phyloP scores from a whole-genome alignment of 805 yeast species.

The Zygosaccharomyces siamensis region DNA sequence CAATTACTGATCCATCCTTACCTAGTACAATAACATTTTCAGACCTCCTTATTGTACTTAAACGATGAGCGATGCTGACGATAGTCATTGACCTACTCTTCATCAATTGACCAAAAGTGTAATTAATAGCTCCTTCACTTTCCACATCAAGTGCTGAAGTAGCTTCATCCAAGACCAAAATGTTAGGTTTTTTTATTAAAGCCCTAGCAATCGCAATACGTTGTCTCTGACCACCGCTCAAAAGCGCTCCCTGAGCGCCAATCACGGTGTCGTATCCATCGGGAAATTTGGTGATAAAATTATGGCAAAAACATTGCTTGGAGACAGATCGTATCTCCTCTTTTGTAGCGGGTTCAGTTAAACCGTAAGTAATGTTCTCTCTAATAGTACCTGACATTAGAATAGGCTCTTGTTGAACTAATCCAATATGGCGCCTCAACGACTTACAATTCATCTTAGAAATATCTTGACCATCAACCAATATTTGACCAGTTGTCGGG shows the following conservation, averaged over 20 bases:
- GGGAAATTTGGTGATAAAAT: constrained; percentile 57
- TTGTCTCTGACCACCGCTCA: constrained; percentile 95
- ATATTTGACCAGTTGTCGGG: constrained; percentile 43
- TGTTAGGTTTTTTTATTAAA: constrained; percentile 64
- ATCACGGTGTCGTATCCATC: constrained; percentile 61
- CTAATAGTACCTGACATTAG: constrained; percentile 75
- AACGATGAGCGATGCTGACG: constrained; percentile 88
- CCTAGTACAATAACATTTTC: constrained; percentile 81
- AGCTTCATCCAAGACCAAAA: constrained; percentile 77
- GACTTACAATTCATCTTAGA: constrained; percentile 43
- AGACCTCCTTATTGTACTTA: constrained; percentile 84
- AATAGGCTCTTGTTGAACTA: constrained; percentile 75
- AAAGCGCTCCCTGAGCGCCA: constrained; percentile 57
- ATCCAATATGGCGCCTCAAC: constrained; percentile 54
- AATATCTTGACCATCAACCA: constrained; percentile 51
- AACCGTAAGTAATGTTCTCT: constrained; percentile 74
- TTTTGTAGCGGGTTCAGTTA: constrained; percentile 59
- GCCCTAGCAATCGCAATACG: constrained; percentile 86
- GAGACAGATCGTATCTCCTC: constrained; percentile 44
- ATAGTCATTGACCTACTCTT: constrained; percentile 62
- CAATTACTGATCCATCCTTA: constrained; percentile 74
- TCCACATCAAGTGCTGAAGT: constrained; percentile 81
- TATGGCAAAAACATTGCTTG: constrained; percentile 50
- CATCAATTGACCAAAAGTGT: constrained; percentile 63
- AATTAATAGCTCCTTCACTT: constrained; percentile 72